Evolutionary conservation across 345 rosid species (phyloP).

Genomic region (Psidium friedrichsthalianum): DNA sequence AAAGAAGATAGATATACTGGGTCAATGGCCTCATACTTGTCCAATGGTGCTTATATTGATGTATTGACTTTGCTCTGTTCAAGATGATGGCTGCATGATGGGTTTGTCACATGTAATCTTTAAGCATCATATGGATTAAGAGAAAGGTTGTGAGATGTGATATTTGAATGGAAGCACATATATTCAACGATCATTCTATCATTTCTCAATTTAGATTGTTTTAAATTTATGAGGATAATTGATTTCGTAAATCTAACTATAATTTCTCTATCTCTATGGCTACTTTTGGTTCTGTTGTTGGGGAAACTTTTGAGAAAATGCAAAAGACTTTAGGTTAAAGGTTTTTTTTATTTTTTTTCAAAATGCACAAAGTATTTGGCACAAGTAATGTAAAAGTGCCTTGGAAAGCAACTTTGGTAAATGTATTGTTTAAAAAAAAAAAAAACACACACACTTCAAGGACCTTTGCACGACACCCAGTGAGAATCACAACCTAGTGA

Average conservation of each 20-base stretch:
- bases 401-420: no score
- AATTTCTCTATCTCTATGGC: background rate
- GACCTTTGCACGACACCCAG: no score
- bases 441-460: no score
- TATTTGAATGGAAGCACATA: background rate
- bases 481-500: no score
- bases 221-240: background rate
- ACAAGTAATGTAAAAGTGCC: no score
- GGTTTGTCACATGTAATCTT: background rate
- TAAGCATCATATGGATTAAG: background rate
- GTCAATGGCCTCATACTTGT: background rate
- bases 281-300: no score
- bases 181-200: no score
- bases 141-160: background rate
- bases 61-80: background rate
- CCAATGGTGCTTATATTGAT: background rate
- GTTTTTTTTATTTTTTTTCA: no score
- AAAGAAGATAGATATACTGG: background rate
- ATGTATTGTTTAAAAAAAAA: no score
- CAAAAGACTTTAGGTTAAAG: no score
- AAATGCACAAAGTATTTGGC: no score
- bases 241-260: rapidly evolving
- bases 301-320: no score
- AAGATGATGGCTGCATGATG: background rate
- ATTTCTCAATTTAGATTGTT: background rate